Evolutionary conservation across 2,329 filamentous ascomycete species (phyloP).

Genomic region (Lecanicillium sp.): DNA sequence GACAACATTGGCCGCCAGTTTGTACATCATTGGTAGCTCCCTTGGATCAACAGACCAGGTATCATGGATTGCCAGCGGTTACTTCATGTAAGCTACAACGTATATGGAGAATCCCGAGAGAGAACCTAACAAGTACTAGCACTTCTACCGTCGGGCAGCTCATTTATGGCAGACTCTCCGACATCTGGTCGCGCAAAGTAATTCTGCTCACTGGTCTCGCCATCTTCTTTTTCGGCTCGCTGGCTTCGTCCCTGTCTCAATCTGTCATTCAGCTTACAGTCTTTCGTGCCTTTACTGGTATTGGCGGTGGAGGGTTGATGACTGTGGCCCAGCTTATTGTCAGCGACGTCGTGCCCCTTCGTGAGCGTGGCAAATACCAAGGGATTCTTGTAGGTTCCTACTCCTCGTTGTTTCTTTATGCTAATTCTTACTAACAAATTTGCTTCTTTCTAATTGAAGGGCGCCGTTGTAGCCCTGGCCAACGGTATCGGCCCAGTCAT

Average conservation of each 20-base stretch:
- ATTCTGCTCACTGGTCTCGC: slow-evolving; percentile 28
- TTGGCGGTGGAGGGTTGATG: slow-evolving; percentile 65
- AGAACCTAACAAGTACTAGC: slow-evolving; percentile 13
- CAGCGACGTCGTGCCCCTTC: slow-evolving; percentile 60
- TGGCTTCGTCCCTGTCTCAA: slow-evolving; percentile 33
- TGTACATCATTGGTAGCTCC: slow-evolving; percentile 44
- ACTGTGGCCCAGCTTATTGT: slow-evolving; percentile 62
- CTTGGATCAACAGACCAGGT: slow-evolving; percentile 39
- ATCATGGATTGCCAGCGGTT: slow-evolving; percentile 47
- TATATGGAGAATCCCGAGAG: background rate
- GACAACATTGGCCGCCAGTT: slow-evolving; percentile 45
- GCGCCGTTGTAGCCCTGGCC: slow-evolving; percentile 42
- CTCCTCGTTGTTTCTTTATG: too few relatives aligned
- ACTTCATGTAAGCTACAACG: slow-evolving; percentile 39
- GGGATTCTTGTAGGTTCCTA: slow-evolving; percentile 36
- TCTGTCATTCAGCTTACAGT: slow-evolving; percentile 30
- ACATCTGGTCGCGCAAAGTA: slow-evolving; percentile 37
- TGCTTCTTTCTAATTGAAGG: slow-evolving; percentile 16
- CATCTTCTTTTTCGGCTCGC: slow-evolving; percentile 34
- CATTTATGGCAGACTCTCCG: slow-evolving; percentile 35
- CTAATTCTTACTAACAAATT: too few relatives aligned
- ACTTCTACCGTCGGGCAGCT: slow-evolving; percentile 39
- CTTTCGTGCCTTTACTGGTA: slow-evolving; percentile 33
- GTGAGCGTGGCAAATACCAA: slow-evolving; percentile 66
- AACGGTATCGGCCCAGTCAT: slow-evolving; percentile 48